phyloP scores from a whole-genome alignment of 2,329 filamentous ascomycete genomes.

The Aphanoascus verrucosus region DNA sequence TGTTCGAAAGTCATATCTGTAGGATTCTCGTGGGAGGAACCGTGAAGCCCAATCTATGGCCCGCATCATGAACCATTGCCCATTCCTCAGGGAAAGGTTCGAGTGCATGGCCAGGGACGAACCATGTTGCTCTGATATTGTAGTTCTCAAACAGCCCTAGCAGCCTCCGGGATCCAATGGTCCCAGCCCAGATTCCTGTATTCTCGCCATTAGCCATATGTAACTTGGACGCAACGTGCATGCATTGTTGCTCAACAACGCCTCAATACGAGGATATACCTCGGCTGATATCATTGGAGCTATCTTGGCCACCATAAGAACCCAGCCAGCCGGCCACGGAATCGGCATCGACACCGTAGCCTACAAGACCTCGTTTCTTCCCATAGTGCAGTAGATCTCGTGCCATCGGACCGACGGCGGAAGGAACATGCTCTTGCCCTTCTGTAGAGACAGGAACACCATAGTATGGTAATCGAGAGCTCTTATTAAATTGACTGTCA shows the following conservation, averaged over 20 bases:
- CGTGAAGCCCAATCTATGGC: conserved; percentile 58
- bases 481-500: not conserved
- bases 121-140: conserved; percentile 58
- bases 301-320: conserved; percentile 63
- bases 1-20: conserved; percentile 62
- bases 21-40: conserved; percentile 66
- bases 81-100: conserved; percentile 59
- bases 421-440: conserved; percentile 53
- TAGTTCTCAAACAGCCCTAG: conserved; percentile 63
- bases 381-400: conserved; percentile 29
- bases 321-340: conserved; percentile 69
- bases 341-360: conserved; percentile 63
- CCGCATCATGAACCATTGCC: conserved; percentile 49
- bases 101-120: conserved; percentile 53
- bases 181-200: conserved; percentile 55
- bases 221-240: too few species aligned
- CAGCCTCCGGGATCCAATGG: conserved; percentile 53
- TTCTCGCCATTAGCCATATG: not conserved
- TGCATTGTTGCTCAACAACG: too few species aligned
- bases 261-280: conserved; percentile 36
- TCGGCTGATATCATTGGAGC: conserved; percentile 59
- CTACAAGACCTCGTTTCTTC: conserved; percentile 44
- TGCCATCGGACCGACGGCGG: conserved; percentile 52
- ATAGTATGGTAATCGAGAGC: conserved; percentile 41
- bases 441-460: conserved; percentile 52